Conservation (phyloP, 202 grass and related monocot species). For the Digitaria exilis region DNA sequence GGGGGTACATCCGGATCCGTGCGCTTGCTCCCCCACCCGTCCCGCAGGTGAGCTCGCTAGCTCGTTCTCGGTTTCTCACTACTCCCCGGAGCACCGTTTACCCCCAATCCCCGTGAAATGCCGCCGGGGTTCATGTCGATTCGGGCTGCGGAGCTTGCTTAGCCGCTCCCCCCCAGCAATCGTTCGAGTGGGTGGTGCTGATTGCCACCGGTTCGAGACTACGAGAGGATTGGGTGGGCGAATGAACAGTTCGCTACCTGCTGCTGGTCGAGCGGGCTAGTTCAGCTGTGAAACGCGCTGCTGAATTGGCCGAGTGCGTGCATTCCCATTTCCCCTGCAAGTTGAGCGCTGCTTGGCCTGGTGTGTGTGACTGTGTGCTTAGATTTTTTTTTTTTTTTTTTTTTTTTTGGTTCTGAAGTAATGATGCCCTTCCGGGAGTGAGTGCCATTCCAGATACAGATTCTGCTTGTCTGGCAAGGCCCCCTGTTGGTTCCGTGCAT, state of each 20-base stretch:
- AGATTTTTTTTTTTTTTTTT: no score
- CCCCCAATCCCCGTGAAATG: not conserved
- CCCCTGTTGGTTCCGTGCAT: not conserved
- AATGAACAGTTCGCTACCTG: not conserved
- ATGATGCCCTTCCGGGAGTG: no score
- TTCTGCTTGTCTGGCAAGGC: not conserved
- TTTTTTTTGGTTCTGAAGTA: not conserved
- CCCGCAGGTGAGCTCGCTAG: constrained; percentile 27
- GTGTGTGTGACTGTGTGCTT: not conserved
- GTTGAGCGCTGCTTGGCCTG: not conserved
- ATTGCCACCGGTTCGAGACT: not conserved
- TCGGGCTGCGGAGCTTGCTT: not conserved
- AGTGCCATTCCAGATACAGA: not conserved
- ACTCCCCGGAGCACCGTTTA: no score
- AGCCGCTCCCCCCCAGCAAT: not conserved
- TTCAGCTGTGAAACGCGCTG: not conserved
- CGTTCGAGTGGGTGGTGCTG: not conserved
- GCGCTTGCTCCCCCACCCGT: not conserved
- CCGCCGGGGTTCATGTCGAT: not conserved
- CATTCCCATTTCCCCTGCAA: not conserved
- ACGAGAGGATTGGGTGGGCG: not conserved
- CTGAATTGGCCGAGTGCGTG: not conserved
- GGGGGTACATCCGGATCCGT: not conserved
- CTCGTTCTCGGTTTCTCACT: not conserved
- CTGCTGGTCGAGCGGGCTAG: not conserved